These are phyloP conservation scores for Podila clonocystis DNA, from an alignment of 192 early-diverging fungal species.

Conservation along the genomic window DNA sequence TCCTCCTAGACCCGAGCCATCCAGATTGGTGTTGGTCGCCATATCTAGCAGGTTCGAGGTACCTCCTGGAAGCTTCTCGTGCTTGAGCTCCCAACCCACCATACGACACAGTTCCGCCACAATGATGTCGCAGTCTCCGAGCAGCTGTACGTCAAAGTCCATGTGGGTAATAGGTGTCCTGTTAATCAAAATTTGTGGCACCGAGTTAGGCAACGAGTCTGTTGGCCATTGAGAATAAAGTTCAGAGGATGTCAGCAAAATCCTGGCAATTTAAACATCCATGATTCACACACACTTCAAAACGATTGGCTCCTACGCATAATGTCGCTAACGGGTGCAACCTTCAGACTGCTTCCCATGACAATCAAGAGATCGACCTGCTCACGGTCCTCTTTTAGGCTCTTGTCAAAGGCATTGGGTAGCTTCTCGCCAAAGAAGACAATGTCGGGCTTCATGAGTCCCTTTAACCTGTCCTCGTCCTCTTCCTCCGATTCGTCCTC, in stretches of 20 bases:
- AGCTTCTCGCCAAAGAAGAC: conserved; percentile 97
- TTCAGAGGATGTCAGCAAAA: too few relatives aligned
- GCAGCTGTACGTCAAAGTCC: conserved; percentile 89
- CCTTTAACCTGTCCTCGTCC: conserved; percentile 35
- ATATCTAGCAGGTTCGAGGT: conserved; percentile 32
- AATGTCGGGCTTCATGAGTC: conserved; percentile 96
- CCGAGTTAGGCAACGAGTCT: conserved; percentile 77
- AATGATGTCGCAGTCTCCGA: conserved; percentile 89
- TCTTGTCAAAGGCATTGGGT: conserved; percentile 80
- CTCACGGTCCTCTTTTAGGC: conserved; percentile 74
- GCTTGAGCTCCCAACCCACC: conserved; percentile 80
- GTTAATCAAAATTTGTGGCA: conserved; percentile 95
- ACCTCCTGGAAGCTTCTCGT: conserved; percentile 71
- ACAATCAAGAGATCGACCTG: conserved; percentile 91
- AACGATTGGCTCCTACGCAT: conserved; percentile 60
- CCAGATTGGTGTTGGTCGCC: conserved; percentile 24
- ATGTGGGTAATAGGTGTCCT: conserved; percentile 85
- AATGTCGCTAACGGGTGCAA: conserved; percentile 93
- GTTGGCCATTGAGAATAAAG: not conserved
- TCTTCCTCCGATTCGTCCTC: conserved; percentile 67
- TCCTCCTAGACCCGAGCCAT: conserved; percentile 28
- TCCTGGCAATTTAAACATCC: not conserved
- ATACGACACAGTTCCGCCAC: conserved; percentile 78
- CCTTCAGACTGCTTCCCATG: conserved; percentile 96
- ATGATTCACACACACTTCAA: too few relatives aligned